phyloP scores from a whole-genome alignment of 2,329 filamentous ascomycete genomes.

The Paraphaeosphaeria sporulosa region DNA sequence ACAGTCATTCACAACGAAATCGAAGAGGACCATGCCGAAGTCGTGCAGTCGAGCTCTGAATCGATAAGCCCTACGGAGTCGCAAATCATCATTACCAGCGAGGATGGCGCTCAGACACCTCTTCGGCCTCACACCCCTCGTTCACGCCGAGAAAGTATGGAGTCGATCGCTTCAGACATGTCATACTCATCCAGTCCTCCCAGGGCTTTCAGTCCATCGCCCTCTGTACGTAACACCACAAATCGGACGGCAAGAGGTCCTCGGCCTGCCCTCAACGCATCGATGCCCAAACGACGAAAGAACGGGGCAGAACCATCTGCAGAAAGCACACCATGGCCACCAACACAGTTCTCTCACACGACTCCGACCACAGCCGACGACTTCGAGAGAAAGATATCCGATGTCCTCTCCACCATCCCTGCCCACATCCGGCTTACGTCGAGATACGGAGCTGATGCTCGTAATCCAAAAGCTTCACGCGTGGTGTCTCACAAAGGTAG shows the following conservation, averaged over 20 bases:
- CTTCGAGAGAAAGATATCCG: slow-evolving; percentile 80
- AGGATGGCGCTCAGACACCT: slow-evolving; percentile 21
- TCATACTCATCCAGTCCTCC: slow-evolving; percentile 44
- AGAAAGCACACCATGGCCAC: slow-evolving; percentile 43
- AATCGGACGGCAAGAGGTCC: slow-evolving; percentile 37
- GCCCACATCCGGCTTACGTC: slow-evolving; percentile 76
- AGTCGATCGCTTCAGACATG: slow-evolving; percentile 39
- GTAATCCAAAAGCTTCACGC: slow-evolving; percentile 39
- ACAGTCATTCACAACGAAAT: slow-evolving; percentile 43
- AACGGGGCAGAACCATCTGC: slow-evolving; percentile 47
- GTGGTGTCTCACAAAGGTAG: slow-evolving; percentile 37
- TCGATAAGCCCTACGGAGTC: slow-evolving; percentile 21
- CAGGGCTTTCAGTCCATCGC: slow-evolving; percentile 44
- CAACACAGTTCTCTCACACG: slow-evolving; percentile 43
- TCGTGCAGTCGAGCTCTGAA: slow-evolving; percentile 7
- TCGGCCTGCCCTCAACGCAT: slow-evolving; percentile 52
- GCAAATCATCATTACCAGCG: slow-evolving; percentile 30
- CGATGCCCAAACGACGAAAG: slow-evolving; percentile 51
- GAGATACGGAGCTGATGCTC: slow-evolving; percentile 38
- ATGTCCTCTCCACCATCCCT: slow-evolving; percentile 79
- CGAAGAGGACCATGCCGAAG: slow-evolving; percentile 21
- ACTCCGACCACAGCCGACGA: slow-evolving; percentile 59
- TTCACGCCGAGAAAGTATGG: slow-evolving; percentile 39
- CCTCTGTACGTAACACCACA: slow-evolving; percentile 41
- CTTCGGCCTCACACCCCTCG: slow-evolving; percentile 41